A percentile compares a stretch with the other conserved stretches of the same genome.
Conservation (phyloP, 2,329 filamentous ascomycete genomes). For the Didymella arachidicola region DNA sequence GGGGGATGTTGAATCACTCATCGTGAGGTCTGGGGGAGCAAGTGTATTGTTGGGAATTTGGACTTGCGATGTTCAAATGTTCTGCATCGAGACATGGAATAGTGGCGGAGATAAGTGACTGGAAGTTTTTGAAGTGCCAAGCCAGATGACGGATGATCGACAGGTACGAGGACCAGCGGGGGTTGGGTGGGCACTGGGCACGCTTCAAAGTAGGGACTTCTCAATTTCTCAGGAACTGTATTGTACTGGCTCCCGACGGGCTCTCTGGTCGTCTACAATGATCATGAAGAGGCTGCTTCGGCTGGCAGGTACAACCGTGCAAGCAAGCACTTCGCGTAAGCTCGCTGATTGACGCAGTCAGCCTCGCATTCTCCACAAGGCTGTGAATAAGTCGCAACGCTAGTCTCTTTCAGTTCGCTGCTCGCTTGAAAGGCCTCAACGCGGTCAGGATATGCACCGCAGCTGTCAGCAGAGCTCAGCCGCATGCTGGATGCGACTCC, state of each 20-base stretch:
- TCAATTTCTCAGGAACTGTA: too few species aligned
- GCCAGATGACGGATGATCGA: not conserved
- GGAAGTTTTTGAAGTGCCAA: not conserved
- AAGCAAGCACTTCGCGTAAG: not conserved
- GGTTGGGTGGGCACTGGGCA: too few species aligned
- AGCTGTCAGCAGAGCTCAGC: slow-evolving; percentile 16
- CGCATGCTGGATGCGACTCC: slow-evolving; percentile 1
- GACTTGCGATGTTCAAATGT: not conserved
- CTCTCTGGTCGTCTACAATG: too few species aligned
- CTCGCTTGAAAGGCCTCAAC: slow-evolving; percentile 18
- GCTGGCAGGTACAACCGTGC: not conserved
- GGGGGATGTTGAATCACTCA: slow-evolving; percentile 23
- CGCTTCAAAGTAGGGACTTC: too few species aligned
- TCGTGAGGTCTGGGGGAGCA: slow-evolving; percentile 1
- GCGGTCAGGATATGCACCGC: slow-evolving; percentile 4
- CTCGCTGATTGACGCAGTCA: not conserved
- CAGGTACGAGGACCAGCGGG: not conserved
- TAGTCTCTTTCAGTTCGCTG: slow-evolving; percentile 1
- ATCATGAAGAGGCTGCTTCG: too few species aligned
- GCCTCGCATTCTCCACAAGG: slow-evolving; percentile 9
- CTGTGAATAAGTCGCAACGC: slow-evolving; percentile 11
- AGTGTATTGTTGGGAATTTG: not conserved
- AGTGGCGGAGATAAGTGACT: not conserved
- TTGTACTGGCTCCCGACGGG: too few species aligned
- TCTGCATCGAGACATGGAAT: not conserved